Evolutionary conservation across 768 basidiomycete species (phyloP), one percentile per base, ranked within the genome.

Genomic region (Omphalotus guepiniiformis): DNA sequence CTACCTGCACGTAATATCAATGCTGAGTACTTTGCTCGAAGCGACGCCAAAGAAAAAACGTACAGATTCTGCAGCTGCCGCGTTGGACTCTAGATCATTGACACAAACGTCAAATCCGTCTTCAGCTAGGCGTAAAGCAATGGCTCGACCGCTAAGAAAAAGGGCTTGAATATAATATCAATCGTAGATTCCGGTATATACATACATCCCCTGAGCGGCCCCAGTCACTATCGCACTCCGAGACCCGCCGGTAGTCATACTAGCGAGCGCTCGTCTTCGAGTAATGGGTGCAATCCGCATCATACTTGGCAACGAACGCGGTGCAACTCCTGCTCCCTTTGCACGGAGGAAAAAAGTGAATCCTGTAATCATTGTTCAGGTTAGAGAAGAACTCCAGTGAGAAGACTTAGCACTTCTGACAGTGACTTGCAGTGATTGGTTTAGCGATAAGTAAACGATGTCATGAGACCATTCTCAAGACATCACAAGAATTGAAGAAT

Each of bases 51-150:
- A n/a, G 32, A 23, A 22, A 18, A 47, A 18, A 18, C 45, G 34
- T 16, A 47, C 45, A 37, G 22, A 34, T 37, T 44, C 46, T 1
- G 69, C 52, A 29, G 54, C 38, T 6, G 55, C 49, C 5, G 42
- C 48, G 32, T 61, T 63, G 0, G 53, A 40, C 4, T 58, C 32
- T 12, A 65, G 53, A 39, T 68, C 71, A 4, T 65, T 69, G 43
- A 70, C 51, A 26, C 61, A 62, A 32, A 71, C 52, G 42, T 70
- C 66, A 50, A 67, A 63, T 16, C 68, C 68, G 39, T 64, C 69
- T 8, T 51, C 37, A 36, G 71, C 69, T 30, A 73, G 66, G 6
- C 67, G 60, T 6, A 63, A 50, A n/a, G 69, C 65, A 36, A 71
- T 67, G 42, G 66, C 69, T 22, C 64, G 60, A 5, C 70, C 71